phyloP scores from a whole-genome alignment of 805 yeast genomes.

The Candida tallmaniae region DNA sequence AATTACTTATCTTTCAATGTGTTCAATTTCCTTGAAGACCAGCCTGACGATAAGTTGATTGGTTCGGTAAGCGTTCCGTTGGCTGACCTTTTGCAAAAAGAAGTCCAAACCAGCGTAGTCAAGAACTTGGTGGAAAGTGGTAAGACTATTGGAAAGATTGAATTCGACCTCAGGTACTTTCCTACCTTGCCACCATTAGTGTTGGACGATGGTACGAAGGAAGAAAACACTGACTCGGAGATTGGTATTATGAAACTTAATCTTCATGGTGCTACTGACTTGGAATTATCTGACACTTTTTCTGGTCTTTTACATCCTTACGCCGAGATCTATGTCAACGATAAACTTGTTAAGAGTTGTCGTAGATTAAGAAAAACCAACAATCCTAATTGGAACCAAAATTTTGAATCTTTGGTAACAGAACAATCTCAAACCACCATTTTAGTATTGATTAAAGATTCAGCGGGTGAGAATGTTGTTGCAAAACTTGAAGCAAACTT shows the following conservation, averaged over 20 bases:
- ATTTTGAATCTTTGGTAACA: conserved; percentile 56
- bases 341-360: conserved; percentile 48
- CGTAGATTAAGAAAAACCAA: conserved; percentile 64
- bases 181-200: conserved; percentile 42
- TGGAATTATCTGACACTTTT: conserved; percentile 50
- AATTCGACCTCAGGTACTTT: conserved; percentile 52
- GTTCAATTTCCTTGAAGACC: conserved; percentile 48
- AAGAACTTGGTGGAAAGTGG: conserved; percentile 47
- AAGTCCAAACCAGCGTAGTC: conserved; percentile 37
- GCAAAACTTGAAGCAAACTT: conserved; percentile 50
- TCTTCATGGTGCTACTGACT: conserved; percentile 54
- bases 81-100: conserved; percentile 55
- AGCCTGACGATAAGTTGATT: conserved; percentile 49
- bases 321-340: conserved; percentile 62
- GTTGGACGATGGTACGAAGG: conserved; percentile 47
- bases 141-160: conserved; percentile 52
- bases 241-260: conserved; percentile 67
- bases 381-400: conserved; percentile 69
- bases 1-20: conserved; percentile 50
- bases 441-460: conserved; percentile 57
- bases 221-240: conserved; percentile 53
- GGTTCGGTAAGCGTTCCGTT: conserved; percentile 51
- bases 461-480: conserved; percentile 49
- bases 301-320: conserved; percentile 56
- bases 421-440: conserved; percentile 55